phyloP scores from a whole-genome alignment of 306 rosid genomes.

The Myrica gale region DNA sequence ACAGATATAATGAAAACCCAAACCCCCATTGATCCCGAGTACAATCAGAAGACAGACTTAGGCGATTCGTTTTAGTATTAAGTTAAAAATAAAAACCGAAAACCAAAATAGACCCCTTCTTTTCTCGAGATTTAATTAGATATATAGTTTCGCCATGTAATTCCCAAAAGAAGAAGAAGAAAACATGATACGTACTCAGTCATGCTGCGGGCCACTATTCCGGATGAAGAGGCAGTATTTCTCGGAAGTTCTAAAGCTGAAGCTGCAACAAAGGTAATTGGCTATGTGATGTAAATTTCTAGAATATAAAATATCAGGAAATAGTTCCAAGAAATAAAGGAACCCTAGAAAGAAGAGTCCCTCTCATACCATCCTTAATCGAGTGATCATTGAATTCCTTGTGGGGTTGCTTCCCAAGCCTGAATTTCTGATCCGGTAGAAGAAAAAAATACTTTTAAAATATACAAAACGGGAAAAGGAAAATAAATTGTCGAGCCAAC shows the following conservation, averaged over 20 bases:
- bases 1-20: constrained; percentile 46
- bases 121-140: neutral
- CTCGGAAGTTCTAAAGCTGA: constrained; percentile 84
- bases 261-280: constrained; percentile 37
- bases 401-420: constrained; percentile 99
- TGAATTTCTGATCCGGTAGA: constrained; percentile 61
- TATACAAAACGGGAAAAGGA: constrained; percentile 20
- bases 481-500: constrained; percentile 15
- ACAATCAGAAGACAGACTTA: constrained; percentile 17
- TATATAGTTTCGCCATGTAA: too few species aligned
- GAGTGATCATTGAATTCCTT: constrained; percentile 97
- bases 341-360: constrained; percentile 71
- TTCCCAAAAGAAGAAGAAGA: neutral
- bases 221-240: constrained; percentile 78
- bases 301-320: neutral
- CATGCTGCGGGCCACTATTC: constrained; percentile 87
- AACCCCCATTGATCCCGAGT: constrained; percentile 31
- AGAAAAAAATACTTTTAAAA: constrained; percentile 14
- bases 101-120: neutral
- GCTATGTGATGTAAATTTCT: neutral
- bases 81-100: neutral
- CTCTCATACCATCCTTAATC: constrained; percentile 81
- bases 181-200: constrained; percentile 59
- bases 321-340: constrained; percentile 5
- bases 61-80: neutral